Evolutionary conservation across 1,284 basidiomycete species (phyloP), one percentile per base, ranked within the genome.

Genomic region (Cryptococcus sp.): DNA sequence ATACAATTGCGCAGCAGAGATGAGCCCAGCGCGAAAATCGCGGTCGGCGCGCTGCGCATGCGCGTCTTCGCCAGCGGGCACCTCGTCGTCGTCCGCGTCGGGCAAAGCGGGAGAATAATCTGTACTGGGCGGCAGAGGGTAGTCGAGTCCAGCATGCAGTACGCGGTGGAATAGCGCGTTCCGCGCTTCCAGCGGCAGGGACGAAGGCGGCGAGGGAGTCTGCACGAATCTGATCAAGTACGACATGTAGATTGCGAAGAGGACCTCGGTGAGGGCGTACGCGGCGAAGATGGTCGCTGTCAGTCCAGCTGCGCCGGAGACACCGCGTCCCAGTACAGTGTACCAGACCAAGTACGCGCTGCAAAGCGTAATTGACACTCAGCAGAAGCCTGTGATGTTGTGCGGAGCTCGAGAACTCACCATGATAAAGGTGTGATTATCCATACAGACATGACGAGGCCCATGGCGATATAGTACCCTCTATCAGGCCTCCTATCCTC

Each of bases 181-280:
- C 82, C 69, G 88, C 84, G 48, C 59, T 40, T 73, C 72, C 23
- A 82, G 78, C 39, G 80, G 72, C 11, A 75, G 62, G 1, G 50
- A 58, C 2, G 68, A 67, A 50, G 76, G 78, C 22, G 83, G 83
- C 22, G 83, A 79, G 11, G 83, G 82, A 1, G 80, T 79, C 52
- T 86, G 82, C 50, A 90, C 81, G 56, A 79, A 78, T 47, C 73
- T 78, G 35, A 83, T 81, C 41, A 92, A 83, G 60, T 82, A 80
- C 59, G 79, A 79, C 69, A 90, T 84, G 75, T 90, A 87, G 45
- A 91, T 71, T 61, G 87, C 88, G 78, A 94, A 95, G 60, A 87
- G 72, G n/a, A 71, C 67, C 55, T 77, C 75, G 47, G 66, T 65
- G 8, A 67, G 49, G 3, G 74, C 65, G 56, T 71, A 77, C 1